phyloP scores from a whole-genome alignment of 345 rosid species.

The Salix viminalis region DNA sequence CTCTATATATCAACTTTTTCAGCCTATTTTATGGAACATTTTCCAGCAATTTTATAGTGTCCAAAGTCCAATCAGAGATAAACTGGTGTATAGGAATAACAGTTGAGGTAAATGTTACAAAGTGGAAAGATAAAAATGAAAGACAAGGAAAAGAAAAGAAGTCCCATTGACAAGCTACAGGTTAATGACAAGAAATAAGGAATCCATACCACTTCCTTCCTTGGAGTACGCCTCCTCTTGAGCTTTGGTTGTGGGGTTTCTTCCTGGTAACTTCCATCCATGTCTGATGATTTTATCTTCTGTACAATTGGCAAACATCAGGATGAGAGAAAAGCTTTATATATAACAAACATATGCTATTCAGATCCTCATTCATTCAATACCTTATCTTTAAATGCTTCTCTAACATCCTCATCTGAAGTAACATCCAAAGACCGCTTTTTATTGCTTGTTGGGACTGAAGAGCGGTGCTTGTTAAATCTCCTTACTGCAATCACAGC shows the following conservation, averaged over 20 bases:
- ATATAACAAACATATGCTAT: neutral
- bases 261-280: slow-evolving; percentile 22
- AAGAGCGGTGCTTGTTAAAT: slow-evolving; percentile 13
- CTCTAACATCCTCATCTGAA: slow-evolving; percentile 21
- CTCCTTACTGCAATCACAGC: slow-evolving; percentile 14
- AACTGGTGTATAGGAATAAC: neutral
- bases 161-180: slow-evolving; percentile 1
- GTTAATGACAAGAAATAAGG: neutral
- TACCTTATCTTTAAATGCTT: slow-evolving; percentile 43
- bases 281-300: slow-evolving; percentile 28
- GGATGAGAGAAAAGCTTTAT: slow-evolving; percentile 8
- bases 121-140: neutral
- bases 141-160: neutral
- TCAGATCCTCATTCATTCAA: slow-evolving; percentile 7
- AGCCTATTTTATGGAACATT: neutral
- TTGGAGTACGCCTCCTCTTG: slow-evolving; percentile 35
- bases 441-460: slow-evolving; percentile 20
- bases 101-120: slow-evolving; percentile 1
- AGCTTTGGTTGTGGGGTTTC: slow-evolving; percentile 34
- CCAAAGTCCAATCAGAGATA: neutral
- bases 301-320: slow-evolving; percentile 23
- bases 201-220: slow-evolving; percentile 41
- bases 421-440: slow-evolving; percentile 16
- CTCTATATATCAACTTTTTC: neutral
- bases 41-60: neutral